phyloP scores from a whole-genome alignment of 139 green algal species.

The Volvox africanus region DNA sequence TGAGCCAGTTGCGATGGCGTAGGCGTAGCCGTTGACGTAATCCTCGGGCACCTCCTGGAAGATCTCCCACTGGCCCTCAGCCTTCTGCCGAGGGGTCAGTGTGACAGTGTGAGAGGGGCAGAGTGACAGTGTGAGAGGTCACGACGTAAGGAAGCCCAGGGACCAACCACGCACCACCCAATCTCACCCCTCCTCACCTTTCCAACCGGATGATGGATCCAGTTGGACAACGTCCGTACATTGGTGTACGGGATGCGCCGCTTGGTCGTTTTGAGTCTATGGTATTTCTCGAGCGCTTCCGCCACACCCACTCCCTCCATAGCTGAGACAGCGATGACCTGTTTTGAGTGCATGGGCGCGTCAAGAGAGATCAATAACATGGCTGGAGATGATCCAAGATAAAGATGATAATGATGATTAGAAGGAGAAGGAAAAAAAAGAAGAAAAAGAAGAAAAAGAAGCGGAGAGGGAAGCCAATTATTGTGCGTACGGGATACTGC shows the following conservation, averaged over 20 bases:
- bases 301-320: conserved; percentile 70
- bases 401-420: too few relatives aligned
- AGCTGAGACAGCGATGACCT: conserved; percentile 67
- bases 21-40: conserved; percentile 71
- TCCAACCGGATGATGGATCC: conserved; percentile 57
- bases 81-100: neutral
- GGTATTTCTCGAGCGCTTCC: conserved; percentile 61
- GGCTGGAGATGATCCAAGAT: too few relatives aligned
- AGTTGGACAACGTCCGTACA: conserved; percentile 65
- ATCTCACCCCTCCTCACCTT: conserved; percentile 35
- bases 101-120: neutral
- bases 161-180: neutral
- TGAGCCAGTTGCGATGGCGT: conserved; percentile 65
- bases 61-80: conserved; percentile 47
- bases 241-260: conserved; percentile 65
- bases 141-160: too few relatives aligned
- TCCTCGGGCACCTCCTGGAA: conserved; percentile 58
- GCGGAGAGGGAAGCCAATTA: too few relatives aligned
- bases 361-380: too few relatives aligned
- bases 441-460: too few relatives aligned
- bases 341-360: neutral
- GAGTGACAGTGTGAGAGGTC: neutral
- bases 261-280: conserved; percentile 49
- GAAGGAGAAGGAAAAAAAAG: too few relatives aligned
- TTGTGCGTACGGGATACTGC: too few relatives aligned